These are phyloP conservation scores for Rhazya stricta DNA, from an alignment of 257 asterid species.

Conservation along the genomic window DNA sequence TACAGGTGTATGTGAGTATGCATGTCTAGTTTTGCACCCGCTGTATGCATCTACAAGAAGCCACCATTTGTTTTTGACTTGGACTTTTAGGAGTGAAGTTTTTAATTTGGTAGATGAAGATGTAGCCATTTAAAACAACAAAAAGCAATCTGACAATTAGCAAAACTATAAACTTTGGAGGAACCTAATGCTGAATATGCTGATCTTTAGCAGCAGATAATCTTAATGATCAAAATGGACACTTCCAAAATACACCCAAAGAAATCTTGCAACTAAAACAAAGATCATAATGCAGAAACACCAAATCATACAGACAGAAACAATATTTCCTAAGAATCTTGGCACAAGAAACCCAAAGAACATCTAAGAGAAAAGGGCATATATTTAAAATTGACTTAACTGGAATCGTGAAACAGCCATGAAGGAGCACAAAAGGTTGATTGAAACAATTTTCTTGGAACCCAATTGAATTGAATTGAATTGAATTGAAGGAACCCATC, in stretches of 20 bases:
- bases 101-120: too few species aligned
- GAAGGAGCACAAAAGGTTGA: neutral
- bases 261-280: neutral
- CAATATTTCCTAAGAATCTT: too few species aligned
- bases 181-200: neutral
- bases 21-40: neutral
- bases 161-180: neutral
- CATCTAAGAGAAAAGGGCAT: neutral
- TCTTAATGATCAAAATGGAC: neutral
- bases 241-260: neutral
- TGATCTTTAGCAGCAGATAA: neutral
- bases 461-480: neutral
- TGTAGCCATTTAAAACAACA: neutral
- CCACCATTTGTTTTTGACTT: too few species aligned
- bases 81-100: neutral
- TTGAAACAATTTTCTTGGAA: slow-evolving; percentile 5
- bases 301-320: neutral
- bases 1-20: too few species aligned
- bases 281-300: too few species aligned
- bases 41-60: too few species aligned
- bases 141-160: neutral
- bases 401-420: slow-evolving; percentile 6
- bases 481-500: neutral
- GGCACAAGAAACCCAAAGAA: neutral
- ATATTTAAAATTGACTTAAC: slow-evolving; percentile 1